These are phyloP conservation scores for Funneliformis mosseae DNA, from an alignment of 192 early-diverging fungal genomes.

Conservation along the genomic window DNA sequence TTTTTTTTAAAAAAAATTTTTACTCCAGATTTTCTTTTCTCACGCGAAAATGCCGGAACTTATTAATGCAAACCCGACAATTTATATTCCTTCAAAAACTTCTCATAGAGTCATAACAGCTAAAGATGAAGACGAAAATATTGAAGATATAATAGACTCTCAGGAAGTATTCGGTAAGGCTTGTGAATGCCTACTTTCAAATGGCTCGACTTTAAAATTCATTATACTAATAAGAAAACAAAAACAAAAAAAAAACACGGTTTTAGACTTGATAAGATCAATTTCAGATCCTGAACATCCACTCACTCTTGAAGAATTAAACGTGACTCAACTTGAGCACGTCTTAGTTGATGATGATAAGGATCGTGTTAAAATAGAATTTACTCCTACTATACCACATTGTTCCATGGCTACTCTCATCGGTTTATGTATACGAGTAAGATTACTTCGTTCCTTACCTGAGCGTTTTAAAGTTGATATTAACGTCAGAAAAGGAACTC, in stretches of 20 bases:
- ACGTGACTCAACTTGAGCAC: slow-evolving; percentile 87
- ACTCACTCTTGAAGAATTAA: slow-evolving; percentile 95
- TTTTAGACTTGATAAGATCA: slow-evolving; percentile 83
- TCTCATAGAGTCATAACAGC: slow-evolving; percentile 43
- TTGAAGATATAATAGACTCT: slow-evolving; percentile 76
- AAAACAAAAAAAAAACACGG: too few species aligned
- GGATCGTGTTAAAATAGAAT: slow-evolving; percentile 76
- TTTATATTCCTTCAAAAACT: slow-evolving; percentile 65
- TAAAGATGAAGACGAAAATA: slow-evolving; percentile 74
- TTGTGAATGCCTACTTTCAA: background rate
- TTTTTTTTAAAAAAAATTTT: too few species aligned
- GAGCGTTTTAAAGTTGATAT: slow-evolving; percentile 95
- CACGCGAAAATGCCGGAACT: background rate
- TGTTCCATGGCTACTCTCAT: slow-evolving; percentile 99
- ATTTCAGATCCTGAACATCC: slow-evolving; percentile 99
- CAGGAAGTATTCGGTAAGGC: slow-evolving; percentile 84
- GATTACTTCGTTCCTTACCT: slow-evolving; percentile 83
- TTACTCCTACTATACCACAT: slow-evolving; percentile 98
- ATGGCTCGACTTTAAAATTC: background rate
- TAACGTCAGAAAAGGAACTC: slow-evolving; percentile 86
- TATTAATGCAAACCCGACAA: slow-evolving; percentile 79
- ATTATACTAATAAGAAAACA: background rate
- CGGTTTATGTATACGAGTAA: slow-evolving; percentile 94
- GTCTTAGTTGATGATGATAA: slow-evolving; percentile 74
- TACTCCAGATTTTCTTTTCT: too few species aligned